These are phyloP conservation scores for Eudorina sp. DNA, from an alignment of 139 green algal genomes.

Conservation along the genomic window DNA sequence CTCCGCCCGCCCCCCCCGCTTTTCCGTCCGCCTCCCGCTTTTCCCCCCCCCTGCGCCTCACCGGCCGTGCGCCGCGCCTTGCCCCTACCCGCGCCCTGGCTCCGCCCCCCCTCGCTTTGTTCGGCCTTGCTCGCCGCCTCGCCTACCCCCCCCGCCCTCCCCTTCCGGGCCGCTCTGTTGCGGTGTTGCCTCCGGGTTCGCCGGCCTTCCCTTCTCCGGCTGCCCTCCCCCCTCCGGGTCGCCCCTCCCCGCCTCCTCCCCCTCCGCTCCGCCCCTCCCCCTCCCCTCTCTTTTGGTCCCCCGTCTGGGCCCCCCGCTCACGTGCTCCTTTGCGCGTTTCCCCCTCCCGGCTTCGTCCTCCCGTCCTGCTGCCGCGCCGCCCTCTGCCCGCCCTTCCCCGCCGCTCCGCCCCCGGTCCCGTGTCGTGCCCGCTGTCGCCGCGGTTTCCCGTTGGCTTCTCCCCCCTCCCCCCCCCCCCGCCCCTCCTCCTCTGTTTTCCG, in stretches of 20 bases:
- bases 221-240: not conserved
- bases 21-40: not conserved
- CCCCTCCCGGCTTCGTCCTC: not conserved
- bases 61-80: not conserved
- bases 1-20: too few species aligned
- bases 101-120: not conserved
- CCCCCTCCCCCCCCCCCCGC: not conserved
- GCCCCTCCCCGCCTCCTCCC: not conserved
- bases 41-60: not conserved
- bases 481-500: not conserved
- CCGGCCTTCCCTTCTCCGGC: not conserved
- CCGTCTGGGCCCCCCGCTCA: not conserved
- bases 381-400: not conserved
- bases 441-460: not conserved
- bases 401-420: too few species aligned
- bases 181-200: not conserved
- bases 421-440: not conserved
- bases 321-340: not conserved
- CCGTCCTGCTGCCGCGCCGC: not conserved
- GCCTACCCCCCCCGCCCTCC: not conserved
- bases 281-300: not conserved
- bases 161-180: not conserved
- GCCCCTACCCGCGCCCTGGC: not conserved
- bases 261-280: not conserved
- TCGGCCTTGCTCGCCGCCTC: not conserved